Evolutionary conservation across 2,329 filamentous ascomycete genomes (phyloP), one percentile per base, ranked within the genome.

Genomic region (Dothideomycetes sp.): DNA sequence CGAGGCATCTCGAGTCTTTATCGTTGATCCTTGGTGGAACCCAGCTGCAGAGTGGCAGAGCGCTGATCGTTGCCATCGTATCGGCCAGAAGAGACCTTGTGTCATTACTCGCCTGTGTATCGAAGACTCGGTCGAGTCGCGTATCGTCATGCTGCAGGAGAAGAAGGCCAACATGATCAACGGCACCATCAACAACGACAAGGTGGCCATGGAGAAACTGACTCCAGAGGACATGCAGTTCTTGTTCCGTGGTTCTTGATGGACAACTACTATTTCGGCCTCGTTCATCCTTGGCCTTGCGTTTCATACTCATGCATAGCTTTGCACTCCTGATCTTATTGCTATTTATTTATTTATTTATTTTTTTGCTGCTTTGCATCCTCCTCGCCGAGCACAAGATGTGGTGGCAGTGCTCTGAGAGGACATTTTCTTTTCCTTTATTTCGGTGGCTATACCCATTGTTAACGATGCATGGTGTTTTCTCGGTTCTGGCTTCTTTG

Each of bases 31-130:
- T 71, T 96, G 91, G 91, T 98, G 91, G 91, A 96, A 96, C 52
- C 91, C 91, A n/a, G 88, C 88, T n/a, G 89, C 89, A 0, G 91
- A 98, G 65, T 98, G 91, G 91, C 91, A 98, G 64, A 91, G 84
- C 47, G 91, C 91, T 3, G 91, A 98, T 48, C 66, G 68, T 34
- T 71, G 68, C 51, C 91, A 96, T 64, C 87, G 91, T 42, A 98
- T 96, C 51, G 91, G 91, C 22, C 91, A 98, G 67, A 84, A 80
- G 33, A 82, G 91, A 6, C 89, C 89, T 19, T 96, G 91, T 59
- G 85, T 85, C 24, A 94, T 98, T 53, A 96, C 88, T 1, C 80
- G 91, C 19, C 76, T 98, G 9, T 93, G 87, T 57, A 95, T 98
- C 47, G 89, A 98, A 59, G 91, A 98, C 59, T 94, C 85, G 1